These are phyloP conservation scores for Echinochloa phyllopogon DNA, from an alignment of 176 grass and related monocot species.

Conservation along the genomic window DNA sequence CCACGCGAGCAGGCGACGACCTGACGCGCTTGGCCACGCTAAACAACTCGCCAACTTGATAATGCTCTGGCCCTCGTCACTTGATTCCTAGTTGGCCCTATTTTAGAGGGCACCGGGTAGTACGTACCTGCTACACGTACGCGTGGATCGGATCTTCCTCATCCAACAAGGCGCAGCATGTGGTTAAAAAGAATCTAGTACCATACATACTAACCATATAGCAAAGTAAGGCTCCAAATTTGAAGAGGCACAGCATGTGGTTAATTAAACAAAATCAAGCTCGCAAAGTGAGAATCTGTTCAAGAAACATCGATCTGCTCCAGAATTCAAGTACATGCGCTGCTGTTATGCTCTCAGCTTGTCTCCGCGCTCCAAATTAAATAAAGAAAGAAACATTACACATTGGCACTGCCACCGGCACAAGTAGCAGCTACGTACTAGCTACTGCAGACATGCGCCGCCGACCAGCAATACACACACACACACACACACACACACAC, in stretches of 20 bases:
- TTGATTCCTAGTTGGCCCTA: not conserved
- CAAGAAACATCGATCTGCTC: not conserved
- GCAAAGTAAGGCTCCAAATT: not conserved
- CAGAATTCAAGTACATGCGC: not conserved
- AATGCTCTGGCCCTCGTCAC: slow-evolving; percentile 15
- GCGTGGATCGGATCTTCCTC: not conserved
- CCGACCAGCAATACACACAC: slow-evolving; percentile 34
- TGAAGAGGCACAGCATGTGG: no score
- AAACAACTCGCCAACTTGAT: slow-evolving; percentile 33
- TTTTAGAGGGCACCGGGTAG: slow-evolving; percentile 10
- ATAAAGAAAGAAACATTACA: not conserved
- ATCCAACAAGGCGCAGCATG: not conserved
- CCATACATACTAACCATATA: not conserved
- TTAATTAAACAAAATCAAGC: not conserved
- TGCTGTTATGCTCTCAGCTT: not conserved
- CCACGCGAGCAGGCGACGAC: slow-evolving; percentile 20
- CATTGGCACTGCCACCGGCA: not conserved
- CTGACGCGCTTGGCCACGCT: not conserved
- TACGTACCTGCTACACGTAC: not conserved
- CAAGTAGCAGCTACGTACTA: not conserved
- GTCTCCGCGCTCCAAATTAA: not conserved
- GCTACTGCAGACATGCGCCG: slow-evolving; percentile 23
- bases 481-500: no score
- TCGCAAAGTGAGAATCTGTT: not conserved
- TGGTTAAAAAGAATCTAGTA: not conserved